Percentiles rank a stretch among this genome's conserved stretches.
Conservation (phyloP, 371 early-diverging fungal species). For the Haplosporangium sp. region DNA sequence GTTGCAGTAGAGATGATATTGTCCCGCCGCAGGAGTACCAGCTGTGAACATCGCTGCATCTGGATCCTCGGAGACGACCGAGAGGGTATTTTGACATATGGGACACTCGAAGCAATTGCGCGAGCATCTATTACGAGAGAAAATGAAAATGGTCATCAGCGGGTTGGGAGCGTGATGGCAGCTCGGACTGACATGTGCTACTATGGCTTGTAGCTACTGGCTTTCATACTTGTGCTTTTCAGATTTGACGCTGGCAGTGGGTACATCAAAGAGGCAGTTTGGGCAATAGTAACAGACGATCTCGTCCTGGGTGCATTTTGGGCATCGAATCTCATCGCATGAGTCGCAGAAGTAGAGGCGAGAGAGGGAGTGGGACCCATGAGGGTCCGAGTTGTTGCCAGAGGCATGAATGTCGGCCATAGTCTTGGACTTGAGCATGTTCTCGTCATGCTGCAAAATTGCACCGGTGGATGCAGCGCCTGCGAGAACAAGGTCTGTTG, state of each 20-base stretch:
- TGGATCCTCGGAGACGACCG: conserved; percentile 78
- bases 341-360: conserved; percentile 90
- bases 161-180: background rate
- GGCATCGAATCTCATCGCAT: conserved; percentile 85
- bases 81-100: conserved; percentile 84
- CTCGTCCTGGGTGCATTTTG: conserved; percentile 85
- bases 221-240: conserved; percentile 84
- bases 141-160: conserved; percentile 1
- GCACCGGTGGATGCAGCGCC: background rate
- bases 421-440: conserved; percentile 12
- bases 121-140: conserved; percentile 75
- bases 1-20: conserved; percentile 81
- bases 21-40: conserved; percentile 48
- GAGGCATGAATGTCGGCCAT: conserved; percentile 30
- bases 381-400: conserved; percentile 44
- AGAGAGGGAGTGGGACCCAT: conserved; percentile 65
- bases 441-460: background rate
- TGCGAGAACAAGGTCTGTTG: conserved; percentile 17
- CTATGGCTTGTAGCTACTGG: background rate
- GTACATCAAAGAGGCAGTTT: conserved; percentile 95
- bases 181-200: conserved; percentile 2
- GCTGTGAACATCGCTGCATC: conserved; percentile 25
- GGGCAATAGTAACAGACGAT: conserved; percentile 94
- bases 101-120: conserved; percentile 97
- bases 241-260: conserved; percentile 92